Percentiles rank a stretch among this genome's conserved stretches.
These are phyloP conservation scores for Ascobolus immersus DNA, from an alignment of 495 filamentous ascomycete genomes.

Conservation along the genomic window DNA sequence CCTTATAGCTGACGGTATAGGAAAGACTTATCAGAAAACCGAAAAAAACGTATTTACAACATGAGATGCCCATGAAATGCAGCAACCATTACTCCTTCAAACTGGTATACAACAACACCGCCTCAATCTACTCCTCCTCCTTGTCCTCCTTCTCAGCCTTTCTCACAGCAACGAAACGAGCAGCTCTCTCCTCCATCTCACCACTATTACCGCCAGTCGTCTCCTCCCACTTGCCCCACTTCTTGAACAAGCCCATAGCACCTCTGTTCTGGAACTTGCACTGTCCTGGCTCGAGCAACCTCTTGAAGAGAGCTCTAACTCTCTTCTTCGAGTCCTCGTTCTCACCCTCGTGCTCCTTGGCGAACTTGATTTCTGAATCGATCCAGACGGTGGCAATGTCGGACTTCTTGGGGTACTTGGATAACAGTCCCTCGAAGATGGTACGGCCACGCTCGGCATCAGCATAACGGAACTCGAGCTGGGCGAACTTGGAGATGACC, in stretches of 20 bases:
- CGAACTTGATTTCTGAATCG: conserved; percentile 46
- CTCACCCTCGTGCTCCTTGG: conserved; percentile 5
- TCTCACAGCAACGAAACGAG: too few species aligned
- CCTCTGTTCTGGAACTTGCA: conserved; percentile 7
- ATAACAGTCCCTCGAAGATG: conserved; percentile 68
- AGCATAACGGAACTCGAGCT: conserved; percentile 71
- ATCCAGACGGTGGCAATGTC: conserved; percentile 82
- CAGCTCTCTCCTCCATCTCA: conserved; percentile 47
- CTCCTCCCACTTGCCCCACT: conserved; percentile 62
- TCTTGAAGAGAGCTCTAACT: conserved; percentile 19
- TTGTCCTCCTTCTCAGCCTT: conserved; percentile 34
- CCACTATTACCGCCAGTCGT: conserved; percentile 44
- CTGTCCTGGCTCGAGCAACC: conserved; percentile 9
- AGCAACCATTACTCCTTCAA: conserved; percentile 20
- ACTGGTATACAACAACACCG: conserved; percentile 10
- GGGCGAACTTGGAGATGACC: conserved; percentile 58
- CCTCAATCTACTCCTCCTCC: conserved; percentile 22
- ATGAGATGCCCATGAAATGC: too few species aligned
- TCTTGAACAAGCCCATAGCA: conserved; percentile 57
- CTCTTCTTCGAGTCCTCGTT: conserved; percentile 9
- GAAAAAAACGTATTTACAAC: too few species aligned
- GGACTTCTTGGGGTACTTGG: conserved; percentile 61
- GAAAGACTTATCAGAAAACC: too few species aligned
- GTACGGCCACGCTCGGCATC: conserved; percentile 81
- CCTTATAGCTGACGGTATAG: too few species aligned